Conservation (phyloP, 306 rosid species). For the Geum urbanum region DNA sequence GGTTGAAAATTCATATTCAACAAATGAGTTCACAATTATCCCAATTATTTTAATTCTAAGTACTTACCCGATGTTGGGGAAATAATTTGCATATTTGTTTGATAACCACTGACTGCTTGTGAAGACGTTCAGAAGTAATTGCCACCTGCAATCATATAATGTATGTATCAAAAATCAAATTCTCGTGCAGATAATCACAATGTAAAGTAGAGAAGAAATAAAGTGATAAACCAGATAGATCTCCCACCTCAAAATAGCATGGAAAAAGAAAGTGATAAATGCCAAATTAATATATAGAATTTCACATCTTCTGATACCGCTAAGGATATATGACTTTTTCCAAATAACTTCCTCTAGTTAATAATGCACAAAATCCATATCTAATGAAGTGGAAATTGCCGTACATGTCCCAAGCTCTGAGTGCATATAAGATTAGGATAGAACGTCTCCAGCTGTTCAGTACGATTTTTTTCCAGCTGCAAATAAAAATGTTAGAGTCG, state of each 20-base stretch:
- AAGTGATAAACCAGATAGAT: constrained; percentile 14
- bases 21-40: neutral
- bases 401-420: constrained; percentile 87
- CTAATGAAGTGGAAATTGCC: constrained; percentile 26
- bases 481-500: constrained; percentile 19
- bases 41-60: too few relatives aligned
- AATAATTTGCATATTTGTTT: constrained; percentile 92
- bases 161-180: constrained; percentile 15
- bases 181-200: constrained; percentile 3
- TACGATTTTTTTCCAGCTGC: constrained; percentile 79
- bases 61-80: constrained; percentile 83
- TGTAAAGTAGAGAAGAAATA: constrained; percentile 4
- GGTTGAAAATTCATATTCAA: constrained; percentile 14
- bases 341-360: constrained; percentile 14
- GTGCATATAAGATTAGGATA: constrained; percentile 88
- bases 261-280: constrained; percentile 14
- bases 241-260: constrained; percentile 14
- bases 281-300: constrained; percentile 2
- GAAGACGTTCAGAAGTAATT: constrained; percentile 86
- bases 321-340: neutral
- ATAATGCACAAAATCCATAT: constrained; percentile 16
- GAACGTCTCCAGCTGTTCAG: constrained; percentile 78
- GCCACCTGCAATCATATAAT: constrained; percentile 67
- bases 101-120: constrained; percentile 79
- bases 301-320: neutral